Evolutionary conservation across 148 eudicot genomes (phyloP).

Genomic region (Camellia granthamiana): DNA sequence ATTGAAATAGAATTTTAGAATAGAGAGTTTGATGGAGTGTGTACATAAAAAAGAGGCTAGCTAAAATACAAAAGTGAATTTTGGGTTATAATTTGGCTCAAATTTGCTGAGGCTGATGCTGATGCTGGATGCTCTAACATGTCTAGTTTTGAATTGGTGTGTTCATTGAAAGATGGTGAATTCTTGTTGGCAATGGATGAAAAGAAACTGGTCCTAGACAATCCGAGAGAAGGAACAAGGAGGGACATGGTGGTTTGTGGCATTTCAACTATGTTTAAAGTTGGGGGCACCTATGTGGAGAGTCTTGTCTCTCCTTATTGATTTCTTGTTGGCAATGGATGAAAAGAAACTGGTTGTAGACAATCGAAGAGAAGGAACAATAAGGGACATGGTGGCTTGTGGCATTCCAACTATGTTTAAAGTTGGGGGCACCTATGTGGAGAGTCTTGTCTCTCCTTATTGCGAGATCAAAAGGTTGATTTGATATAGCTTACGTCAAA

Average conservation of each 20-base stretch:
- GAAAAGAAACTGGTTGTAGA: neutral
- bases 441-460: neutral
- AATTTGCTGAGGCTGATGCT: too few relatives aligned
- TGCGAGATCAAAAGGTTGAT: too few relatives aligned
- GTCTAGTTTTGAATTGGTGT: neutral
- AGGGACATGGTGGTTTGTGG: constrained; percentile 3
- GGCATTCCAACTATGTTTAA: neutral
- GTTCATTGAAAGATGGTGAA: neutral
- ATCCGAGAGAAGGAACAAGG: neutral
- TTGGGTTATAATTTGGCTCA: too few relatives aligned
- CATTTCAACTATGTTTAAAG: neutral
- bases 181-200: neutral
- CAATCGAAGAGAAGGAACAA: neutral
- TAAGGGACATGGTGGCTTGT: neutral
- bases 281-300: neutral
- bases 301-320: neutral
- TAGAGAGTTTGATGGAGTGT: too few relatives aligned
- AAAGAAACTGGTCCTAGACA: neutral
- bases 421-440: neutral
- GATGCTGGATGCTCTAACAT: too few relatives aligned
- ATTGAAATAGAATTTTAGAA: too few relatives aligned
- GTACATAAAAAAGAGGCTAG: too few relatives aligned
- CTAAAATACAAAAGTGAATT: too few relatives aligned
- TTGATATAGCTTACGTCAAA: too few relatives aligned
- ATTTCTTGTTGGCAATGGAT: neutral